Base-by-base conservation (phyloP, 1,284 basidiomycete species). In the Cryptococcus neoformans region DNA sequence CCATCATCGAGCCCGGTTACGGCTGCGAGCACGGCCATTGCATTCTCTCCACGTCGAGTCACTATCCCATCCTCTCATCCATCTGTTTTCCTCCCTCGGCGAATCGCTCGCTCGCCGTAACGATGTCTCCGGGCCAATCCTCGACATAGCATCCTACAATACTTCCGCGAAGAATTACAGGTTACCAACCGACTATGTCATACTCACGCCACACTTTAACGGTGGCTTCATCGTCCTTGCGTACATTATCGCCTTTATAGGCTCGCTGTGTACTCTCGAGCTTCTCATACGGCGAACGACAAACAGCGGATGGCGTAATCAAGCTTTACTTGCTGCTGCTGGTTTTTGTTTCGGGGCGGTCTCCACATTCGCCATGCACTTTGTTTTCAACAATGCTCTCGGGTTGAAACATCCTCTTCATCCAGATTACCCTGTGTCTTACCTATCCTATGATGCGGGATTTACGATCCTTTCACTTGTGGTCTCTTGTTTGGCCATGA, bases 401-500 rank as follows among this genome's bases (percentile, higher is more conserved):
- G 69, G 72, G 0, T 68, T 80, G 1, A 69, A 73, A 44, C 69
- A 74, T 51, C 74, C 77, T 2, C 55, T 62, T 16, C 55, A 67
- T 36, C 51, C 54, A n/a, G 49, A 56, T 17, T 67, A 67, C 45
- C 62, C 60, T 4, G 50, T 68, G 1, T 55, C 78, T 0, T 72
- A 72, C 12, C 72, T 80, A 17, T 62, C 70, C 7, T 81, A 81
- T 65, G 57, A 68, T 46, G 67, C 74, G 6, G 77, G 75, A 5
- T 80, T 68, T 63, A 80, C 80, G 12, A 62, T 81, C 44, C 64
- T 81, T n/a, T 78, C 75, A 28, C 70, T 81, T 41, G 70, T 79
- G 17, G 75, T 75, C 35, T 72, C 73, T 6, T 76, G 75, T 54
- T 44, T 69, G 3, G 77, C 73, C 52, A 80, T 80, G 77, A 79